Base-by-base conservation (phyloP, 192 early-diverging fungal genomes). In the Gigaspora rosea region DNA sequence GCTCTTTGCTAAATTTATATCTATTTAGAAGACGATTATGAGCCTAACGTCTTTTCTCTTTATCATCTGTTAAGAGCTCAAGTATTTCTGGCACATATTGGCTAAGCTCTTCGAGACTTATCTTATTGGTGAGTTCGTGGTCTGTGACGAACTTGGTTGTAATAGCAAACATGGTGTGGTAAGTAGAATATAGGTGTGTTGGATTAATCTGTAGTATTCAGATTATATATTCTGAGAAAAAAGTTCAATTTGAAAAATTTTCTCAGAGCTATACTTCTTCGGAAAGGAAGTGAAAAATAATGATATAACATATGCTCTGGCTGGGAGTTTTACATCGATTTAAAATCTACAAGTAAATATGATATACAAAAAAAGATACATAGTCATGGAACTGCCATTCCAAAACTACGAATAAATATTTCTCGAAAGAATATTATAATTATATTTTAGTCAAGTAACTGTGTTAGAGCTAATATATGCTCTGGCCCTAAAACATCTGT, bases 161-260 rank as follows among this genome's bases (percentile, higher is more conserved):
- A 52, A 70, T 70, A 50, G 47, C 49, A 70, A n/a, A 70, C 68
- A 70, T 70, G 33, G 9, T 47, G 27, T 65, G 33, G 36, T 46
- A 65, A 32, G 33, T 65, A 65, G 63, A 46, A 8, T 65, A 65
- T 65, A 58, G 20, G 63, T 3, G 18, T 32, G 62, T 58, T 58
- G n/a, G 18, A 27, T 58, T 58, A 58, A 58, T 58, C 57, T 58
- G 18, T 58, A 47, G 18, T 65, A 65, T 65, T 65, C 63, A 65
- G 63, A 65, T 65, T 65, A 65, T 65, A 46, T 65, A 32, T 32
- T 8, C 1, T 64, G 35, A 6, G 62, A 64, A 64, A n/a, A n/a
- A 65, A 65, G 33, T 65, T 65, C 63, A 65, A 65, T 65, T 65
- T 6, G 33, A 65, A 65, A 65, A 65, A 65, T 33, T 33, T 46